Conservation (phyloP, 306 rosid genomes). For the Delonix regia region DNA sequence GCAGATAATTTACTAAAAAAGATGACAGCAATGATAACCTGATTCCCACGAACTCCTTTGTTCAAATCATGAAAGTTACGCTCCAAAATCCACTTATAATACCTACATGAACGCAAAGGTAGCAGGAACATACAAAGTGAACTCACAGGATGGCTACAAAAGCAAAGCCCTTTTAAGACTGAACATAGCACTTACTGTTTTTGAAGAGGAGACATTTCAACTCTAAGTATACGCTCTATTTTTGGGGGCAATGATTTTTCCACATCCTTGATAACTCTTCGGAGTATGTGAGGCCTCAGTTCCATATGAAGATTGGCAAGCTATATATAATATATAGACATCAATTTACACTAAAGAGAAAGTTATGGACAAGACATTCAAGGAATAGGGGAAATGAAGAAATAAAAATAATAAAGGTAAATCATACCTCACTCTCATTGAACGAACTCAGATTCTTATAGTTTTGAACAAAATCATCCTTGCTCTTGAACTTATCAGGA, state of each 20-base stretch:
- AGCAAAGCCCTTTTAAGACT: conserved; percentile 22
- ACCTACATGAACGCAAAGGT: conserved; percentile 57
- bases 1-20: not conserved
- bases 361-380: not conserved
- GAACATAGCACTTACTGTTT: conserved; percentile 71
- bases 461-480: conserved; percentile 94
- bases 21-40: conserved; percentile 57
- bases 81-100: conserved; percentile 99
- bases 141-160: conserved; percentile 6
- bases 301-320: conserved; percentile 99
- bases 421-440: conserved; percentile 88
- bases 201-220: conserved; percentile 99
- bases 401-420: conserved; percentile 11
- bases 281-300: conserved; percentile 96
- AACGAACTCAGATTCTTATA: conserved; percentile 98
- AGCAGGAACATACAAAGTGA: conserved; percentile 31
- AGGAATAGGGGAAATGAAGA: not conserved
- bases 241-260: conserved; percentile 99
- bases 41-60: conserved; percentile 99
- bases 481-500: conserved; percentile 79
- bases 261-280: conserved; percentile 98
- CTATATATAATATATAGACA: conserved; percentile 45
- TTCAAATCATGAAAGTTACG: conserved; percentile 97
- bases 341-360: conserved; percentile 23
- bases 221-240: conserved; percentile 96